phyloP scores from a whole-genome alignment of 1,284 basidiomycete genomes.

The Moniliella sp. region DNA sequence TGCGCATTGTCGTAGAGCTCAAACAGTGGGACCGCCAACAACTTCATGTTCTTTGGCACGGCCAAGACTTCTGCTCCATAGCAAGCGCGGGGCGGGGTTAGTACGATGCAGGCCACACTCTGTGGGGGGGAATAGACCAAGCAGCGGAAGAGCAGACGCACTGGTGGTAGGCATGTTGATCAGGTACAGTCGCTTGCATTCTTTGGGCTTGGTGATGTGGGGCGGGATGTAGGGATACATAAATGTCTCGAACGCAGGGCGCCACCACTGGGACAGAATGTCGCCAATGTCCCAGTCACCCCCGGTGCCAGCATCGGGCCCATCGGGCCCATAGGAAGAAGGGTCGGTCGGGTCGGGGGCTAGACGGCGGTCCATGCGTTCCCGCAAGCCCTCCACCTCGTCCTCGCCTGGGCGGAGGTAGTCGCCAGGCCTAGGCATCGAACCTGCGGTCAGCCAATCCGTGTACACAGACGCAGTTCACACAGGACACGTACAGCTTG shows the following conservation, averaged over 20 bases:
- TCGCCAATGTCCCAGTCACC: slow-evolving; percentile 88
- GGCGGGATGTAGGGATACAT: slow-evolving; percentile 94
- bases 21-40: slow-evolving; percentile 70
- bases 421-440: slow-evolving; percentile 63
- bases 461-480: not conserved
- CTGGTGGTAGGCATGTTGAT: slow-evolving; percentile 84
- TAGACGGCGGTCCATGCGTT: slow-evolving; percentile 56
- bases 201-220: slow-evolving; percentile 89
- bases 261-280: slow-evolving; percentile 84
- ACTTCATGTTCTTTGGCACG: slow-evolving; percentile 94
- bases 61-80: slow-evolving; percentile 62
- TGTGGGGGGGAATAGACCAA: not conserved
- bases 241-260: slow-evolving; percentile 91
- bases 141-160: slow-evolving; percentile 37
- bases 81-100: not conserved
- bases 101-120: no score
- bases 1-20: slow-evolving; percentile 71
- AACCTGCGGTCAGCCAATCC: not conserved
- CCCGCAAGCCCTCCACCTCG: slow-evolving; percentile 68
- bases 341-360: slow-evolving; percentile 16
- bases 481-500: slow-evolving; percentile 51
- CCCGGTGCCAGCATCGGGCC: slow-evolving; percentile 39
- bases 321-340: slow-evolving; percentile 5
- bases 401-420: slow-evolving; percentile 88
- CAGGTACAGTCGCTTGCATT: slow-evolving; percentile 85